Percentiles rank a stretch among this genome's conserved stretches.
Evolutionary conservation across 345 rosid genomes (phyloP).

Genomic region (Syzygium jambos): DNA sequence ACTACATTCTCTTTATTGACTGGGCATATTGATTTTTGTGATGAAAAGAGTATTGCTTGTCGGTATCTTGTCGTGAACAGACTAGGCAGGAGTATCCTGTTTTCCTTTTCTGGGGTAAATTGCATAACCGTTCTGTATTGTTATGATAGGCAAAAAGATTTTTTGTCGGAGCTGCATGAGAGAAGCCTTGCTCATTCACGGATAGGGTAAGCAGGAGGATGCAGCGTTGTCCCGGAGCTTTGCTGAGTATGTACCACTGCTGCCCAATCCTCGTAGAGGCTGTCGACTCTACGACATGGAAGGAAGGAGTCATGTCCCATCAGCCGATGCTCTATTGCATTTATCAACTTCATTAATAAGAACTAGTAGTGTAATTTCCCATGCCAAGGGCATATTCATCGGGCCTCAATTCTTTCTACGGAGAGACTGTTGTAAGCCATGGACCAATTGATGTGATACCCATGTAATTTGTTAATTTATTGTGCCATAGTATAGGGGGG

Average conservation of each 20-base stretch:
- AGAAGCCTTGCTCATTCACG: not conserved
- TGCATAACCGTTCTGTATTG: not conserved
- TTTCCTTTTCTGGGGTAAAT: not conserved
- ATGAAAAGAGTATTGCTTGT: not conserved
- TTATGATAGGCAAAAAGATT: not conserved
- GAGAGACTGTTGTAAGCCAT: not conserved
- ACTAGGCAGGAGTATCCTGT: not conserved
- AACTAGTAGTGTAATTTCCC: not conserved
- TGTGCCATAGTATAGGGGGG: not conserved
- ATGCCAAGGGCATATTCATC: not conserved
- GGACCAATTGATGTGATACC: not conserved
- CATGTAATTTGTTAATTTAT: not conserved
- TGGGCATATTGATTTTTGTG: not conserved
- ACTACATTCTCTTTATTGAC: not conserved
- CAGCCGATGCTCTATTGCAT: not conserved
- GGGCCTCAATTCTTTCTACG: not conserved
- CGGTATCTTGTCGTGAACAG: not conserved
- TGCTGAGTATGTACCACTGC: not conserved
- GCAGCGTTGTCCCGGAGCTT: not conserved
- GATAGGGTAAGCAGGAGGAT: not conserved
- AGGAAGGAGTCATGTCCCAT: not conserved
- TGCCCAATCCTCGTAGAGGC: not conserved
- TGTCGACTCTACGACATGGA: not conserved
- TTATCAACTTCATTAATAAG: not conserved
- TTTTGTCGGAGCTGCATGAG: not conserved